phyloP scores from a whole-genome alignment of 768 basidiomycete species.

The Russula olivacea region DNA sequence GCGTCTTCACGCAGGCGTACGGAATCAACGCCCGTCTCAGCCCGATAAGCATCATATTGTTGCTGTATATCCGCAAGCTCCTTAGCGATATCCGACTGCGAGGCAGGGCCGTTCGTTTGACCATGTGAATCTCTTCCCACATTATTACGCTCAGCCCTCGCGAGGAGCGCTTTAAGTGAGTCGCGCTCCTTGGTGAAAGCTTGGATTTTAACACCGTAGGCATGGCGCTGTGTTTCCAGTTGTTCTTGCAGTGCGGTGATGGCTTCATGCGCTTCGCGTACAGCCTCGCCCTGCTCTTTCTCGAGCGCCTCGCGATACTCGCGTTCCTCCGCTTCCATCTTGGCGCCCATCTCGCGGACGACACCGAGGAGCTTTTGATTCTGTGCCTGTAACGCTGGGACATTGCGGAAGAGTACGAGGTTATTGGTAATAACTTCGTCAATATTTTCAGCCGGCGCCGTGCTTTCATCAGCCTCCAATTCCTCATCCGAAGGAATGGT shows the following conservation, averaged over 20 bases:
- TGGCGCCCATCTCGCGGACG: slow-evolving; percentile 73
- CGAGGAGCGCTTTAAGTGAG: slow-evolving; percentile 69
- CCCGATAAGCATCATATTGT: slow-evolving; percentile 75
- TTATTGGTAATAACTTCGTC: slow-evolving; percentile 83
- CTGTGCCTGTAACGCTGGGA: slow-evolving; percentile 79
- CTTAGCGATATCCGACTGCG: slow-evolving; percentile 39
- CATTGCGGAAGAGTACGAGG: slow-evolving; percentile 78
- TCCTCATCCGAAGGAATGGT: slow-evolving; percentile 70
- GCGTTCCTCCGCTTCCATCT: no score
- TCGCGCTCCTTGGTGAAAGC: slow-evolving; percentile 86
- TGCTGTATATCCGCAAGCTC: slow-evolving; percentile 69
- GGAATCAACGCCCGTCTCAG: slow-evolving; percentile 77
- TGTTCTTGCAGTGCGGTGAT: slow-evolving; percentile 74
- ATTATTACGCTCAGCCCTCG: slow-evolving; percentile 49
- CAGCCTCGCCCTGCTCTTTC: slow-evolving; percentile 70
- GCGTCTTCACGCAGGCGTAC: slow-evolving; percentile 68
- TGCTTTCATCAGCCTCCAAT: slow-evolving; percentile 40
- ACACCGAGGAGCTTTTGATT: slow-evolving; percentile 86
- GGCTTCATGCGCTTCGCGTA: slow-evolving; percentile 83
- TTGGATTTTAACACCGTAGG: slow-evolving; percentile 62
- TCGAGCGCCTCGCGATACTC: no score
- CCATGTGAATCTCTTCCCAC: no score
- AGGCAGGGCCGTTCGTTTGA: slow-evolving; percentile 12
- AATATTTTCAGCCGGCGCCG: slow-evolving; percentile 48
- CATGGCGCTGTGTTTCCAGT: slow-evolving; percentile 71